Evolutionary conservation across 1,284 basidiomycete genomes (phyloP).

Genomic region (Sporisorium scitamineum): DNA sequence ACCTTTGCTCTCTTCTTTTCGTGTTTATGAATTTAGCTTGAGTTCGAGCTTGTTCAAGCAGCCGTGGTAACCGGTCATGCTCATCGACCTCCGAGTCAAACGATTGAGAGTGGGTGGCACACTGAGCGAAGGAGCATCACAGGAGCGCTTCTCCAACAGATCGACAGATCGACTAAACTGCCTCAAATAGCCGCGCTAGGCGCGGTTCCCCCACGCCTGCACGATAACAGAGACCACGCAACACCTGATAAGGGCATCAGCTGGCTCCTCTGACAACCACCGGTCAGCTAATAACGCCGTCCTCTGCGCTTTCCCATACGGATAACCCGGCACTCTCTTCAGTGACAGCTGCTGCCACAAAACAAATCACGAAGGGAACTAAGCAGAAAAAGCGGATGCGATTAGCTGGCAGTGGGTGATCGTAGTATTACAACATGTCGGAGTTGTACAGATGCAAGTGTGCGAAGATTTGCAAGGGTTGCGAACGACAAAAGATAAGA

Average conservation of each 20-base stretch:
- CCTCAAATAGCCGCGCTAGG: not conserved
- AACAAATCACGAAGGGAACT: not conserved
- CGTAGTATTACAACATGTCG: slow-evolving; percentile 51
- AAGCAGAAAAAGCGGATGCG: slow-evolving; percentile 3
- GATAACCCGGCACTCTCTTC: not conserved
- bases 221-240: not conserved
- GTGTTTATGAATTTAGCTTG: not conserved
- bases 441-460: slow-evolving; percentile 53
- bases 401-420: slow-evolving; percentile 33
- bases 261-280: too few species aligned
- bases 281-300: not conserved
- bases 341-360: not conserved
- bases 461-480: slow-evolving; percentile 23
- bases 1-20: not conserved
- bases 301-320: not conserved
- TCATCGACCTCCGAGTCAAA: too few species aligned
- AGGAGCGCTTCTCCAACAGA: too few species aligned
- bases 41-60: not conserved
- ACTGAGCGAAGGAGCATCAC: too few species aligned
- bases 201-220: not conserved
- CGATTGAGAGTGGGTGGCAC: too few species aligned
- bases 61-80: not conserved
- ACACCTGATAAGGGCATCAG: not conserved
- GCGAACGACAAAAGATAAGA: slow-evolving; percentile 28
- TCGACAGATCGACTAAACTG: too few species aligned